Conservation (phyloP, 78 protist species). For the Isochrysis galbana region DNA sequence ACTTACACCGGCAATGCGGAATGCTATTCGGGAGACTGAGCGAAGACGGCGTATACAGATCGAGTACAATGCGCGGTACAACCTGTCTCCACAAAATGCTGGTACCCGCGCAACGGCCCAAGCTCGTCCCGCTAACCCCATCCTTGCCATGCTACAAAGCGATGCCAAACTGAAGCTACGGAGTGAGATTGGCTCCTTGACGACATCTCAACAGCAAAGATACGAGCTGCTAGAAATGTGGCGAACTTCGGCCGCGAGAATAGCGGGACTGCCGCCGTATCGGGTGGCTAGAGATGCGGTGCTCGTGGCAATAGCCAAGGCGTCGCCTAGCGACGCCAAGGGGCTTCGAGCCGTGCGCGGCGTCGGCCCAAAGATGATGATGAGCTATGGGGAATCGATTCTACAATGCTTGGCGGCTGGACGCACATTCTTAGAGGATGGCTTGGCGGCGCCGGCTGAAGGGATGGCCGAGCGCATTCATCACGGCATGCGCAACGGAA, state of each 20-base stretch:
- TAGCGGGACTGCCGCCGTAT: neutral
- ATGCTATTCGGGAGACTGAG: conserved; percentile 37
- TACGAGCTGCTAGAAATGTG: neutral
- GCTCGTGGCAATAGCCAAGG: neutral
- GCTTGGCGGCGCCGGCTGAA: no score
- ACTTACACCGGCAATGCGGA: neutral
- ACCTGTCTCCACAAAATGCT: neutral
- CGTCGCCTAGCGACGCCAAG: neutral
- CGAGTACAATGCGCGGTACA: conserved; percentile 22
- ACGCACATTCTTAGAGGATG: no score
- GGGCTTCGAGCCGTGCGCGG: neutral
- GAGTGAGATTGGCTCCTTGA: neutral
- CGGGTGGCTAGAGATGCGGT: neutral
- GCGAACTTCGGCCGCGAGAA: neutral
- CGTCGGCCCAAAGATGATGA: neutral
- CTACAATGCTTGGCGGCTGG: no score
- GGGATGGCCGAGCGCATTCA: no score
- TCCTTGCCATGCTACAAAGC: neutral
- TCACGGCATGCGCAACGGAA: no score
- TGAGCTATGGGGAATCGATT: neutral
- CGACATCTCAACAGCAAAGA: neutral
- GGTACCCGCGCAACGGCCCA: neutral
- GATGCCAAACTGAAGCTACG: neutral
- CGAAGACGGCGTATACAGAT: conserved; percentile 6
- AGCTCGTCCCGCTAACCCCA: neutral